Percentiles rank a stretch among this genome's conserved stretches.
These are phyloP conservation scores for Metschnikowia matae DNA, from an alignment of 805 yeast species.

Conservation along the genomic window DNA sequence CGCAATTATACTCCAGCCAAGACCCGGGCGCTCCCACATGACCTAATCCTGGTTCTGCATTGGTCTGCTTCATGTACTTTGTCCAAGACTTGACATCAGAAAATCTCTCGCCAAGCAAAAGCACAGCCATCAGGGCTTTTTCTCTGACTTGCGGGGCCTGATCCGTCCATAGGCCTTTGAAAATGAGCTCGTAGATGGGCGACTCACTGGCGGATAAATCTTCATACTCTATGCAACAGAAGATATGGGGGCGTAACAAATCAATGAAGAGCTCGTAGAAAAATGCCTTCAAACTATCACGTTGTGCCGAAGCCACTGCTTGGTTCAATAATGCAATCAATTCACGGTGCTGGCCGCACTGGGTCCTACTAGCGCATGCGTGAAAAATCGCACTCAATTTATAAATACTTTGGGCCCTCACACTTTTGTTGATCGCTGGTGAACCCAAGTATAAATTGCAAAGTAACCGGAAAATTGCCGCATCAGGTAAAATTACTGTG, in stretches of 20 bases:
- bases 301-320: slow-evolving; percentile 11
- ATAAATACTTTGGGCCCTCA: slow-evolving; percentile 6
- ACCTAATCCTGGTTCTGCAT: slow-evolving; percentile 7
- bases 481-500: slow-evolving; percentile 6
- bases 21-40: slow-evolving; percentile 14
- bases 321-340: slow-evolving; percentile 11
- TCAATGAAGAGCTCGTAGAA: slow-evolving; percentile 15
- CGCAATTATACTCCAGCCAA: slow-evolving; percentile 13
- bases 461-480: slow-evolving; percentile 11
- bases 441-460: slow-evolving; percentile 15
- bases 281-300: slow-evolving; percentile 10
- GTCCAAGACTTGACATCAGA: slow-evolving; percentile 15
- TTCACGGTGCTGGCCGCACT: slow-evolving; percentile 12
- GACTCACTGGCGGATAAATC: slow-evolving; percentile 15
- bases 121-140: slow-evolving; percentile 9
- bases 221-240: slow-evolving; percentile 15
- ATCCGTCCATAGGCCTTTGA: slow-evolving; percentile 15
- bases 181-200: slow-evolving; percentile 12
- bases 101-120: slow-evolving; percentile 10
- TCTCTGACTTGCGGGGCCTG: slow-evolving; percentile 12
- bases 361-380: slow-evolving; percentile 11
- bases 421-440: slow-evolving; percentile 9
- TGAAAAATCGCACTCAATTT: slow-evolving; percentile 11
- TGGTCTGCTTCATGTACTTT: slow-evolving; percentile 10
- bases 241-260: slow-evolving; percentile 12